These are phyloP conservation scores for Paecilomyces sp. DNA, from an alignment of 2,329 filamentous ascomycete genomes.

Conservation along the genomic window DNA sequence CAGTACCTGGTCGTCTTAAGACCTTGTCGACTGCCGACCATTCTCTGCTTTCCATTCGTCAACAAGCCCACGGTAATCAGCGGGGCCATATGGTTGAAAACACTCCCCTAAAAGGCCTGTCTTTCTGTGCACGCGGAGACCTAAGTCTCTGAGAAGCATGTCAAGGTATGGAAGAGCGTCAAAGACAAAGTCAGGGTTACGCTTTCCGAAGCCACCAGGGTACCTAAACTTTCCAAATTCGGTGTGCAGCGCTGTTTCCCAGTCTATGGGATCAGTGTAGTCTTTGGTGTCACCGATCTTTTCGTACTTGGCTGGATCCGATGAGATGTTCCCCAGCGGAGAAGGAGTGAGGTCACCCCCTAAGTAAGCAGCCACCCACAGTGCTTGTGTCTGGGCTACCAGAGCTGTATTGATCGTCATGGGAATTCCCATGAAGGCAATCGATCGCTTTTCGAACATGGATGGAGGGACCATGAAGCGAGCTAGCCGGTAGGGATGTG, in stretches of 20 bases:
- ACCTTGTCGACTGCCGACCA: neutral
- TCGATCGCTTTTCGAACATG: slow-evolving; percentile 32
- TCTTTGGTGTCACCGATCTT: slow-evolving; percentile 1
- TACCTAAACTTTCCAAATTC: slow-evolving; percentile 66
- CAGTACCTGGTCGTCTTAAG: neutral
- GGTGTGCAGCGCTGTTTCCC: slow-evolving; percentile 56
- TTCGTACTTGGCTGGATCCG: slow-evolving; percentile 3
- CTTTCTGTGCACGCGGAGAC: slow-evolving; percentile 43
- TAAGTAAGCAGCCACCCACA: slow-evolving; percentile 63
- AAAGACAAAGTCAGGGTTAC: slow-evolving; percentile 60
- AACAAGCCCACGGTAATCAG: slow-evolving; percentile 35
- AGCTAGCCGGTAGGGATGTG: slow-evolving; percentile 41
- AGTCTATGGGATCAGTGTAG: slow-evolving; percentile 29
- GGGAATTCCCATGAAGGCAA: slow-evolving; percentile 45
- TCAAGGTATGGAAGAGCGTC: slow-evolving; percentile 70
- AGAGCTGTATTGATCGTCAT: slow-evolving; percentile 40
- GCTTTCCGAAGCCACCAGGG: slow-evolving; percentile 50
- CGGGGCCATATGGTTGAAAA: slow-evolving; percentile 29
- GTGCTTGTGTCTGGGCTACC: slow-evolving; percentile 42
- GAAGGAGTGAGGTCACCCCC: slow-evolving; percentile 40
- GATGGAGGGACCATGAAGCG: slow-evolving; percentile 41
- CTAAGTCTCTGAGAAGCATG: slow-evolving; percentile 59
- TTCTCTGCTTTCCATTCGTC: slow-evolving; percentile 29
- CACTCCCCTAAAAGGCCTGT: slow-evolving; percentile 22
- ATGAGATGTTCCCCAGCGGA: slow-evolving; percentile 17